phyloP scores from a whole-genome alignment of 2,329 filamentous ascomycete genomes.

The Sclerotinia sclerotiorum region DNA sequence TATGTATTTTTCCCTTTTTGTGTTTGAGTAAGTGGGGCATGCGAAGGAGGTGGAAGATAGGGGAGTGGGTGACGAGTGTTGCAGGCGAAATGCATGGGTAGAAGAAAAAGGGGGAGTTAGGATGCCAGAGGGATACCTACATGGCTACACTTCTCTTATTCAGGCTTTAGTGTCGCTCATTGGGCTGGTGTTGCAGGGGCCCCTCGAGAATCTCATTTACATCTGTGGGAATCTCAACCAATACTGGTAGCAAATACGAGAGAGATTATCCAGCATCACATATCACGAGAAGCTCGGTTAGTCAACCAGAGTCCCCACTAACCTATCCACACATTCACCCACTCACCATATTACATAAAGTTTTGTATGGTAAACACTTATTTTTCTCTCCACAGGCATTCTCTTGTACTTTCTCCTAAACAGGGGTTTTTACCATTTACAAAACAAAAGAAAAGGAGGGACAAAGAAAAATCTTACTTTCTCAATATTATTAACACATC shows the following conservation, averaged over 20 bases:
- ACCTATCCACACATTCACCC: not conserved
- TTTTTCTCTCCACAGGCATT: not conserved
- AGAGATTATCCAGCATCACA: no score
- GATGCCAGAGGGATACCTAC: no score
- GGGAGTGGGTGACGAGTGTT: not conserved
- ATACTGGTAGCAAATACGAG: not conserved
- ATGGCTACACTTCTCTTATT: no score
- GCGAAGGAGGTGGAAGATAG: not conserved
- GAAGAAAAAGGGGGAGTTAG: no score
- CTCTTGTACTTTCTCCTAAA: not conserved
- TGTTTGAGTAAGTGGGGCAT: not conserved
- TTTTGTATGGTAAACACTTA: not conserved
- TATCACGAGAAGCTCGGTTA: not conserved
- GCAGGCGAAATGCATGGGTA: no score
- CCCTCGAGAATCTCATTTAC: not conserved
- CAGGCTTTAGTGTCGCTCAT: not conserved
- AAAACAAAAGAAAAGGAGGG: no score
- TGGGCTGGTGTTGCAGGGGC: not conserved
- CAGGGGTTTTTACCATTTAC: no score
- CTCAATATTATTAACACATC: no score
- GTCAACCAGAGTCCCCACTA: not conserved
- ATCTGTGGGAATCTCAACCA: not conserved
- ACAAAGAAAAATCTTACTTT: no score
- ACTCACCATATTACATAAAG: not conserved
- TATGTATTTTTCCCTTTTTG: slow-evolving; percentile 6